Base-by-base conservation (phyloP, 306 rosid genomes). In the Cucumis hystrix region DNA sequence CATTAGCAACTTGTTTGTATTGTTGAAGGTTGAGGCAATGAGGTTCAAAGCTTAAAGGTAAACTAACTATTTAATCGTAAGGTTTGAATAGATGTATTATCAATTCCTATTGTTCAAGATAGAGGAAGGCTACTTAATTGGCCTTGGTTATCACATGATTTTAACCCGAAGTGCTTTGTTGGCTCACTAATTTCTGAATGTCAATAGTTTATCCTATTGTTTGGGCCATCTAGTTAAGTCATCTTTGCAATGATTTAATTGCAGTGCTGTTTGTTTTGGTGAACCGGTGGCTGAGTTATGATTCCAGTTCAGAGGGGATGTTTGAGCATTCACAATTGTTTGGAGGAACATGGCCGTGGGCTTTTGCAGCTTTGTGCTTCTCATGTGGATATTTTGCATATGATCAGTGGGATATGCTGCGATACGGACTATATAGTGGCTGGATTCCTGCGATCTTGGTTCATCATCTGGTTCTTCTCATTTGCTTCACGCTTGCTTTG, bases 301-400 rank as follows among this genome's bases (percentile, higher is more conserved):
- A 1, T 28, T 28, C 30, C 30, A 1, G 96, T 35, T 61, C 74
- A 6, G 82, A 77, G 41, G 88, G 84, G 77, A 95, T 95, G 92
- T 89, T 95, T 85, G 96, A 90, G 35, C 99, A 95, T 84, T 87
- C 97, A 7, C 86, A 85, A 78, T 82, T 92, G 87, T 86, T 92
- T 79, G 90, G 87, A 39, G 87, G 85, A 20, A 87, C 93, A 66
- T 92, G 97, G 97, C 88, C 93, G 7, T 86, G 99, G 97, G 97
- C 93, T 12, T 86, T 87, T 85, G 86, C 87, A 41, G 92, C 97
- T 56, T 58, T 95, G 88, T 89, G 97, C 85, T 88, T 95, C 86
- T 95, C 97, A n/a, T 89, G 97, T 69, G 99, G 97, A 79, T 95
- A 95, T 87, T 95, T 95, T 86, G 99, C 99, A 35, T 92, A 92